Conservation (phyloP, 345 rosid genomes). For the Eucalyptus pauciflora region DNA sequence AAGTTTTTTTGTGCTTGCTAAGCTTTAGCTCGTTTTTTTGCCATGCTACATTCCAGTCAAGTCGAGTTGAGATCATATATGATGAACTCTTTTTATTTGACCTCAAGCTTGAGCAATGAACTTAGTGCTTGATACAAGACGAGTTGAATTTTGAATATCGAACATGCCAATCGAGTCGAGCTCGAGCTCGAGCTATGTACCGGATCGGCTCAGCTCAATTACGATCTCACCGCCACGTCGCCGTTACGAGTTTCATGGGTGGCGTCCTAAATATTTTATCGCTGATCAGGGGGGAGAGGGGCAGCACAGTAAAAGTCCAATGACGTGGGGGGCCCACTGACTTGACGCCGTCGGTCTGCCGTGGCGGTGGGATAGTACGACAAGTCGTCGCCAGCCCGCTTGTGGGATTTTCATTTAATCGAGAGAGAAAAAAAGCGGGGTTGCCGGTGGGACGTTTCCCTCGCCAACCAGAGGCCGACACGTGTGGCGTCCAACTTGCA, state of each 20-base stretch:
- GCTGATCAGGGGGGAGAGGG: background rate
- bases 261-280: background rate
- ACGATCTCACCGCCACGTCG: background rate
- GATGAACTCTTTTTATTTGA: fast-evolving
- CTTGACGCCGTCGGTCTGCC: background rate
- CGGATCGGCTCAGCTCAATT: background rate
- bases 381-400: background rate
- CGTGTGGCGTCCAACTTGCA: background rate
- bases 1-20: too few relatives aligned
- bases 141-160: background rate
- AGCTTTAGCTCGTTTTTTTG: fast-evolving
- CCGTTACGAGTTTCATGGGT: background rate
- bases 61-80: fast-evolving
- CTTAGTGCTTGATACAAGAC: background rate
- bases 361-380: background rate
- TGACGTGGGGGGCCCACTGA: background rate
- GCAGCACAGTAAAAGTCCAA: background rate
- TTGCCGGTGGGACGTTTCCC: background rate
- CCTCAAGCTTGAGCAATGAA: background rate
- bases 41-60: fast-evolving
- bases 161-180: background rate
- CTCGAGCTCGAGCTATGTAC: fast-evolving
- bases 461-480: background rate
- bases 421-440: background rate
- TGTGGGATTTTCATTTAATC: background rate